Conservation (phyloP, 352 stramenopile genomes). For the Thalassiosira livingstoniorum region DNA sequence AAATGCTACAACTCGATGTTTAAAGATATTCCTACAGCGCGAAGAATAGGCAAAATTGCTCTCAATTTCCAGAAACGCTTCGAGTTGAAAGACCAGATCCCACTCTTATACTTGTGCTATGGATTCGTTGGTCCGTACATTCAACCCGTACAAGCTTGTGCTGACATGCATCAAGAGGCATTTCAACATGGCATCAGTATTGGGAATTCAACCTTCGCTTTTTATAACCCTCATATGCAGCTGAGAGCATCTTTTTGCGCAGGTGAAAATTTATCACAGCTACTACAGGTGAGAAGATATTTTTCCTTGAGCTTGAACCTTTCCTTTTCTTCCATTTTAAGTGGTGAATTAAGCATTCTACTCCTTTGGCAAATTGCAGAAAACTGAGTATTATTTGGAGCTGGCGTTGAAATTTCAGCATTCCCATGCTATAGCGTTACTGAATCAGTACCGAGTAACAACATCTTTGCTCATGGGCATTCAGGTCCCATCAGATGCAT, state of each 20-base stretch:
- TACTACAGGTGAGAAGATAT: too few species aligned
- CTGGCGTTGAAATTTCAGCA: not conserved
- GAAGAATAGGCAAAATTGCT: constrained; percentile 27
- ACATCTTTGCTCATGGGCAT: constrained; percentile 37
- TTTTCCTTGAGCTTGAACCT: too few species aligned
- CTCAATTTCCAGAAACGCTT: constrained; percentile 37
- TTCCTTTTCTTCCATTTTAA: too few species aligned
- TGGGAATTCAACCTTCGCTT: too few species aligned
- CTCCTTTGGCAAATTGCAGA: too few species aligned
- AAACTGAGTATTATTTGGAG: constrained; percentile 37
- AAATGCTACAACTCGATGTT: constrained; percentile 17
- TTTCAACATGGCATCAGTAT: constrained; percentile 18
- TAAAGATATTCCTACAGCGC: constrained; percentile 25
- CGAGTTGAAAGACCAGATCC: constrained; percentile 21
- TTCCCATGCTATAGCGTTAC: not conserved
- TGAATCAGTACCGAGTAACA: constrained; percentile 16
- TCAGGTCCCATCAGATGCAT: not conserved
- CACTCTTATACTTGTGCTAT: constrained; percentile 39
- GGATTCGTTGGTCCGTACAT: constrained; percentile 25
- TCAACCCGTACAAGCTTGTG: constrained; percentile 42
- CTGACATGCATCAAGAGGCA: constrained; percentile 22
- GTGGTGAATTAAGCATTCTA: too few species aligned
- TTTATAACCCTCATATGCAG: too few species aligned
- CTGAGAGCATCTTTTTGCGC: too few species aligned
- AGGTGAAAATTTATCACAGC: too few species aligned